phyloP scores from a whole-genome alignment of 2,329 filamentous ascomycete genomes.

The Remersonia thermophila region DNA sequence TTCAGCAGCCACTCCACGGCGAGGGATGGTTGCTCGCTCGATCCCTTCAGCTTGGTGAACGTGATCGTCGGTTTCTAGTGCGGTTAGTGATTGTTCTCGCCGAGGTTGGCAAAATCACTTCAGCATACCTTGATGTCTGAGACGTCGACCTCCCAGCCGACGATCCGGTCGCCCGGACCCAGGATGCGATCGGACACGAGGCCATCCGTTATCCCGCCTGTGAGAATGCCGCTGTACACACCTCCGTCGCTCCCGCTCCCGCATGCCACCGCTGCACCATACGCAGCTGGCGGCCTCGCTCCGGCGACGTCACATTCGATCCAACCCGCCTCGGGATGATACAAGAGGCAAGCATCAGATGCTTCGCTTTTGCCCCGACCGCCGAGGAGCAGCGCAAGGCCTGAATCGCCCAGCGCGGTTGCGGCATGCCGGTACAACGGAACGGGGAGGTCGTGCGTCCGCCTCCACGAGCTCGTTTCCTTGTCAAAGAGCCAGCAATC shows the following conservation, averaged over 20 bases:
- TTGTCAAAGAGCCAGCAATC: conserved; percentile 67
- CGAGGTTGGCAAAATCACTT: conserved; percentile 3
- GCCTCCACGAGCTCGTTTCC: conserved; percentile 44
- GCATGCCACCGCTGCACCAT: conserved; percentile 30
- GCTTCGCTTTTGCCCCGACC: conserved; percentile 42
- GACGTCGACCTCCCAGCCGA: conserved; percentile 48
- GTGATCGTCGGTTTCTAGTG: conserved; percentile 20
- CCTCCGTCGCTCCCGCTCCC: conserved; percentile 13
- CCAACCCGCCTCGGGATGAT: conserved; percentile 36
- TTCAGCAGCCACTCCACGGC: conserved; percentile 16
- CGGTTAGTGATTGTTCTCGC: no score
- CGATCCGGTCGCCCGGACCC: conserved; percentile 34
- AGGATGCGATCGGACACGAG: no score
- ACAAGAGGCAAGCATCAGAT: conserved; percentile 43
- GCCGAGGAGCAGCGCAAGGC: conserved; percentile 45
- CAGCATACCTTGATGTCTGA: conserved; percentile 27
- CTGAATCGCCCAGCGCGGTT: conserved; percentile 36
- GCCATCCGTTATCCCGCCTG: conserved; percentile 61
- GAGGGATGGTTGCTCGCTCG: neutral
- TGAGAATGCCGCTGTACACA: conserved; percentile 43
- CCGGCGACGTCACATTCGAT: conserved; percentile 27
- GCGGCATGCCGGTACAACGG: conserved; percentile 66
- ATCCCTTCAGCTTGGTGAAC: conserved; percentile 5
- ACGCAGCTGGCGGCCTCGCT: conserved; percentile 26
- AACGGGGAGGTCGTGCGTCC: conserved; percentile 51